Conservation (phyloP, 1,284 basidiomycete species). For the Puccinia brachypodii region DNA sequence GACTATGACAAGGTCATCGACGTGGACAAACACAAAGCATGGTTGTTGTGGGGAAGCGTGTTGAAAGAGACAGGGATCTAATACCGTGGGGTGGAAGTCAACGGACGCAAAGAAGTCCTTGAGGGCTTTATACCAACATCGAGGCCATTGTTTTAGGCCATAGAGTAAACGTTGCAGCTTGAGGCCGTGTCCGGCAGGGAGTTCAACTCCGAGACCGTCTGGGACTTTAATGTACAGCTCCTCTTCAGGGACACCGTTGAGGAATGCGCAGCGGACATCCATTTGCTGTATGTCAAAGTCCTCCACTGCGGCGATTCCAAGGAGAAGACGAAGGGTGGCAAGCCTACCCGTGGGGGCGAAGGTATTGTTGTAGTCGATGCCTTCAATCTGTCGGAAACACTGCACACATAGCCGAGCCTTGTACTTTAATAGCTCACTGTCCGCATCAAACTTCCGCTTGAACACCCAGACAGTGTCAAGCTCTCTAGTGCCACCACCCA, state of each 20-base stretch:
- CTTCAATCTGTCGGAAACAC: constrained; percentile 6
- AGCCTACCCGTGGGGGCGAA: constrained; percentile 1
- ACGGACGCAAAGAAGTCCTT: neutral
- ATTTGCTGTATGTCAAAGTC: constrained; percentile 27
- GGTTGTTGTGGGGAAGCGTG: too few relatives aligned
- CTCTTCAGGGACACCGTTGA: constrained; percentile 27
- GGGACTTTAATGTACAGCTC: constrained; percentile 14
- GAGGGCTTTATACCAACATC: constrained; percentile 8
- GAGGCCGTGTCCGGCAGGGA: neutral
- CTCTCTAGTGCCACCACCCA: neutral
- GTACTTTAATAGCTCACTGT: constrained; percentile 11
- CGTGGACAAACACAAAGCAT: constrained; percentile 31
- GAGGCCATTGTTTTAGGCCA: constrained; percentile 22
- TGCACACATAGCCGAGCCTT: constrained; percentile 14
- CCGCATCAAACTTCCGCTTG: neutral
- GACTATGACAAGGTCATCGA: constrained; percentile 15
- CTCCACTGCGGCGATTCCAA: neutral
- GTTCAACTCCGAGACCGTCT: neutral
- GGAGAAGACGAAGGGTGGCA: neutral
- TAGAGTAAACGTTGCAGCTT: constrained; percentile 8
- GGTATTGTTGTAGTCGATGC: constrained; percentile 11
- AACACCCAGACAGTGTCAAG: constrained; percentile 29
- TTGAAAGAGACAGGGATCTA: constrained; percentile 7
- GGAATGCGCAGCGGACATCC: constrained; percentile 6
- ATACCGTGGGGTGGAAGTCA: neutral